Conservation (phyloP, 306 rosid genomes). For the Canavalia gladiata region DNA sequence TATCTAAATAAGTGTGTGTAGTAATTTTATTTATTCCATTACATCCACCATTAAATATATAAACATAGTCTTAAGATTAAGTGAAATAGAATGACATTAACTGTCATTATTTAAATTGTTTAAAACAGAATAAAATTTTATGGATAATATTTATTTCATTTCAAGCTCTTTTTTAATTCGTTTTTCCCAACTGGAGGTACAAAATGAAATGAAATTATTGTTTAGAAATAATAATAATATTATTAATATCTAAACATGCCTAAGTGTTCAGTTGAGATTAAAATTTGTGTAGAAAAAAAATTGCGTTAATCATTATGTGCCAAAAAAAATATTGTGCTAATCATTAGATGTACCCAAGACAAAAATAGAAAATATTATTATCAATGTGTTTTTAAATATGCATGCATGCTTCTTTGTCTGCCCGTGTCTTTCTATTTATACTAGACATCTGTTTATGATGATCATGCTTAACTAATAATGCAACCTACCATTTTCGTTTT, state of each 20-base stretch:
- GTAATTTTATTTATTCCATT: no score
- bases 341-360: constrained; percentile 10
- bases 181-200: background rate
- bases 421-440: constrained; percentile 23
- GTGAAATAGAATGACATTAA: no score
- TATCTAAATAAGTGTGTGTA: no score
- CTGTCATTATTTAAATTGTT: no score
- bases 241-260: background rate
- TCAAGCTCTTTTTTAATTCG: background rate
- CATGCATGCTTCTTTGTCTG: constrained; percentile 22
- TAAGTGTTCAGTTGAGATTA: background rate
- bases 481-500: background rate
- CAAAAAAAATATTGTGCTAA: background rate
- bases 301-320: background rate
- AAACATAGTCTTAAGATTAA: no score
- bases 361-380: background rate
- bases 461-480: constrained; percentile 41
- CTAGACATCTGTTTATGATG: constrained; percentile 25
- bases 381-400: background rate
- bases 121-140: no score
- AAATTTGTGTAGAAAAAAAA: background rate
- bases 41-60: no score
- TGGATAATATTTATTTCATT: background rate
- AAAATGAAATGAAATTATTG: no score
- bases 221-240: background rate